phyloP scores from a whole-genome alignment of 306 rosid genomes.

The Cicer judaicum region DNA sequence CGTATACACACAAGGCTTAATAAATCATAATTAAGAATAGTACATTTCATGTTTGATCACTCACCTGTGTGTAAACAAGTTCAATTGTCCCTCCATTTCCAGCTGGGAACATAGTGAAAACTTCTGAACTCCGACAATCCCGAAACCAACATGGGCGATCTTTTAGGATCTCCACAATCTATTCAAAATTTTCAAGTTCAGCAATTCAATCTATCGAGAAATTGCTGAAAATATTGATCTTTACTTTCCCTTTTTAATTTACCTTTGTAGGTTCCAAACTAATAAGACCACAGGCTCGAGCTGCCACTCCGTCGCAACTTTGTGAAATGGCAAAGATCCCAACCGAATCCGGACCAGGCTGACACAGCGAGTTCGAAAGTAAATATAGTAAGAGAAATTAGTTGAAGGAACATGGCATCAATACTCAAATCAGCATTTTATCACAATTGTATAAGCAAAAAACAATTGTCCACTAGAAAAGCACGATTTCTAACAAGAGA shows the following conservation, averaged over 20 bases:
- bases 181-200: neutral
- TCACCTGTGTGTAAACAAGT: constrained; percentile 95
- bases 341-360: constrained; percentile 99
- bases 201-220: constrained; percentile 37
- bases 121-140: constrained; percentile 95
- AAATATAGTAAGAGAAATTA: neutral
- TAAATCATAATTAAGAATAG: neutral
- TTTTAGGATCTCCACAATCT: constrained; percentile 97
- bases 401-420: neutral
- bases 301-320: constrained; percentile 98
- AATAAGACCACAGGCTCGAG: constrained; percentile 98
- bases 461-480: neutral
- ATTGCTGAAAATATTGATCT: constrained; percentile 4
- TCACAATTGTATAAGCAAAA: constrained; percentile 9
- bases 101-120: constrained; percentile 92
- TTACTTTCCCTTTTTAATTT: neutral
- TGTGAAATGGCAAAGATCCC: constrained; percentile 99
- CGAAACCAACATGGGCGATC: constrained; percentile 97
- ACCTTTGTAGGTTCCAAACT: constrained; percentile 95
- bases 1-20: neutral
- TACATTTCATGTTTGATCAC: neutral
- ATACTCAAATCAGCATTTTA: constrained; percentile 4
- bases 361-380: constrained; percentile 7
- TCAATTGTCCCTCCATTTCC: constrained; percentile 97
- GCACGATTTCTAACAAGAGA: neutral